These are phyloP conservation scores for Metschnikowia noctiluminum DNA, from an alignment of 805 yeast species.

Conservation along the genomic window DNA sequence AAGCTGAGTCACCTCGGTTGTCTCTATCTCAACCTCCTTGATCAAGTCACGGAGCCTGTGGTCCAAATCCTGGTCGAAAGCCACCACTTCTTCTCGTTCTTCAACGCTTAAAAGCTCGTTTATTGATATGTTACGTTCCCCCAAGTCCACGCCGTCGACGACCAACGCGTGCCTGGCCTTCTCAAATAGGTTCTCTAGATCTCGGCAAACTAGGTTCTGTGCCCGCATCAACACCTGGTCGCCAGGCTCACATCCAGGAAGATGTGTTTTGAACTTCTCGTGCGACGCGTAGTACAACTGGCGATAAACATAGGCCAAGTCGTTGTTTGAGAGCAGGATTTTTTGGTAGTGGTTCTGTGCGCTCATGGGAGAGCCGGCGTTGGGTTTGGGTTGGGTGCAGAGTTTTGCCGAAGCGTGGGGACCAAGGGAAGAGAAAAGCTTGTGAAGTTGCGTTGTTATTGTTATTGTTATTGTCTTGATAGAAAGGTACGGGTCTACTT, in stretches of 20 bases:
- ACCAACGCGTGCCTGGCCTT: slow-evolving; percentile 52
- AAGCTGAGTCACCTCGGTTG: slow-evolving; percentile 53
- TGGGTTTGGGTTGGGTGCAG: not conserved
- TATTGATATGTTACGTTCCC: slow-evolving; percentile 20
- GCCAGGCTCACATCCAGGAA: slow-evolving; percentile 39
- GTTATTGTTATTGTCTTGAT: too few species aligned
- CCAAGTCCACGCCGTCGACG: slow-evolving; percentile 52
- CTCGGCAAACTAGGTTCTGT: slow-evolving; percentile 40
- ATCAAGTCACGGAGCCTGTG: slow-evolving; percentile 55
- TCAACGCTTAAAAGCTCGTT: slow-evolving; percentile 25
- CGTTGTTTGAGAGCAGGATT: slow-evolving; percentile 50
- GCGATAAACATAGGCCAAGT: slow-evolving; percentile 47
- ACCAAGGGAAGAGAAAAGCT: not conserved
- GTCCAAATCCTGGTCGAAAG: slow-evolving; percentile 65
- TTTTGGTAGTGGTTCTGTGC: slow-evolving; percentile 31
- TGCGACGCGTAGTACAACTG: slow-evolving; percentile 42
- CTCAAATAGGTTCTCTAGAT: slow-evolving; percentile 53
- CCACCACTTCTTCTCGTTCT: slow-evolving; percentile 51
- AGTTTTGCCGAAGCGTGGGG: not conserved
- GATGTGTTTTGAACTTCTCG: slow-evolving; percentile 45
- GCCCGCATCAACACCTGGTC: slow-evolving; percentile 49
- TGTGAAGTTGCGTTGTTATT: too few species aligned
- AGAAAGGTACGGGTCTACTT: too few species aligned
- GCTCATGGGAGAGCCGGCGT: slow-evolving; percentile 15
- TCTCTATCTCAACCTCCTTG: slow-evolving; percentile 58